Evolutionary conservation across 1,284 basidiomycete genomes (phyloP), one percentile per base, ranked within the genome.

Genomic region (Ceratobasidium papillatum): DNA sequence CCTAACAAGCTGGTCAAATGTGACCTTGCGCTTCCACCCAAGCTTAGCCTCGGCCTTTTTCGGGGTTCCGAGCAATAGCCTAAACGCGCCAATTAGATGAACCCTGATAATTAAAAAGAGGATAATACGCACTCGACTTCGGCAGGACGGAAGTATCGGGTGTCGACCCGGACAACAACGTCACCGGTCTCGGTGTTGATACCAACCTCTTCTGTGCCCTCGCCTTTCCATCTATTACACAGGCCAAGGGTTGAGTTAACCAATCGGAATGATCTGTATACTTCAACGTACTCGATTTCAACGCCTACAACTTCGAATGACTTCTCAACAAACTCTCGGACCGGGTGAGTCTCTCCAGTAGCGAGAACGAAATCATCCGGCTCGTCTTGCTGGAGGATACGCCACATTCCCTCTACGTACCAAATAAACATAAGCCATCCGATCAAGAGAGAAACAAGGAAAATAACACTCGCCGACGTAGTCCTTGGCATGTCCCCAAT

Each of bases 401-500:
- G 87, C 94, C 95, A 97, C 95, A 97, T 96, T 54, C 95, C 95
- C 83, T 96, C 94, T 77, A 56, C 0, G 51, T 34, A 12, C 32
- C 9, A 5, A 14, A 5, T 11, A n/a, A 45, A 1, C 19, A 56
- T 54, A 12, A 71, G 45, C 32, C 27, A 59, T n/a, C 22, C 19
- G 30, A 25, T 12, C 27, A 7, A 65, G 22, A 43, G 12, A 51
- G 22, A n/a, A 54, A 32, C 36, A 11, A n/a, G 9, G 14, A 32
- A 30, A 52, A 25, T 2, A 45, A 30, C 3, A 74, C 63, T 3
- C 17, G 62, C 75, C 72, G 34, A 77, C 75, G 34, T 76, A 75
- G 81, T 95, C 94, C 88, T 76, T 77, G 92, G 92, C 94, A 82
- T 97, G 95, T 79, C 95, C 95, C 95, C 95, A 97, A 82, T 97